Evolutionary conservation across 2,329 filamentous ascomycete genomes (phyloP).

Genomic region (Sporothrix mexicana): DNA sequence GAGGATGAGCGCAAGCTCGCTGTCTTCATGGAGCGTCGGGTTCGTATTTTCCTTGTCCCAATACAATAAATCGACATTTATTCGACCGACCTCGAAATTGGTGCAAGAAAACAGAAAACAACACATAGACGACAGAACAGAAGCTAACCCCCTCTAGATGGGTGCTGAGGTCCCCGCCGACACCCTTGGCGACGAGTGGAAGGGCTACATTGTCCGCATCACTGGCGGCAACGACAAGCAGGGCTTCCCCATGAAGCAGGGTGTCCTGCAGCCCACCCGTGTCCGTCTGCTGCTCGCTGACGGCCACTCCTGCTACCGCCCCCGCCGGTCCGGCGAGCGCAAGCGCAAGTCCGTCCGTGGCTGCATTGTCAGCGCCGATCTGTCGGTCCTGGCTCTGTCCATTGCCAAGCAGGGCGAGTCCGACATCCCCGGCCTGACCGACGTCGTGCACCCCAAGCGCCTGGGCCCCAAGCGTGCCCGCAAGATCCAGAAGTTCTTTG

Average conservation of each 20-base stretch:
- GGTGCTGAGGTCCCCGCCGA: slow-evolving; percentile 91
- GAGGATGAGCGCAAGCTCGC: slow-evolving; percentile 99
- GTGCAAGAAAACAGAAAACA: not conserved
- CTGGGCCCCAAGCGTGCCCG: slow-evolving; percentile 99
- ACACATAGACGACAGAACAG: no score
- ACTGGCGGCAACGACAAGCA: slow-evolving; percentile 99
- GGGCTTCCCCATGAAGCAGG: slow-evolving; percentile 99
- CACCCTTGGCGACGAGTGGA: slow-evolving; percentile 98
- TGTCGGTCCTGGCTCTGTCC: slow-evolving; percentile 90
- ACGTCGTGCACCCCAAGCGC: slow-evolving; percentile 98
- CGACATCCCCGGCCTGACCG: slow-evolving; percentile 95
- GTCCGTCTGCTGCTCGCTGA: slow-evolving; percentile 94
- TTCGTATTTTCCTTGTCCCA: slow-evolving; percentile 31
- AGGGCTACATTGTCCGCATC: slow-evolving; percentile 99
- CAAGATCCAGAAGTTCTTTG: slow-evolving; percentile 99
- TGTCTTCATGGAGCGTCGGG: slow-evolving; percentile 49
- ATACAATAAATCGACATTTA: not conserved
- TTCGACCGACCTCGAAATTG: not conserved
- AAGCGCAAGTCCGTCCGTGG: slow-evolving; percentile 99
- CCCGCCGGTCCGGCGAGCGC: slow-evolving; percentile 96
- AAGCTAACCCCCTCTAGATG: slow-evolving; percentile 60
- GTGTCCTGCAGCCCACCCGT: slow-evolving; percentile 98
- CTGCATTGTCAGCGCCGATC: slow-evolving; percentile 96
- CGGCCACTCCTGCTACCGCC: slow-evolving; percentile 99
- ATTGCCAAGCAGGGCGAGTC: slow-evolving; percentile 97